phyloP scores from a whole-genome alignment of 768 basidiomycete genomes.

The Russula foetens region DNA sequence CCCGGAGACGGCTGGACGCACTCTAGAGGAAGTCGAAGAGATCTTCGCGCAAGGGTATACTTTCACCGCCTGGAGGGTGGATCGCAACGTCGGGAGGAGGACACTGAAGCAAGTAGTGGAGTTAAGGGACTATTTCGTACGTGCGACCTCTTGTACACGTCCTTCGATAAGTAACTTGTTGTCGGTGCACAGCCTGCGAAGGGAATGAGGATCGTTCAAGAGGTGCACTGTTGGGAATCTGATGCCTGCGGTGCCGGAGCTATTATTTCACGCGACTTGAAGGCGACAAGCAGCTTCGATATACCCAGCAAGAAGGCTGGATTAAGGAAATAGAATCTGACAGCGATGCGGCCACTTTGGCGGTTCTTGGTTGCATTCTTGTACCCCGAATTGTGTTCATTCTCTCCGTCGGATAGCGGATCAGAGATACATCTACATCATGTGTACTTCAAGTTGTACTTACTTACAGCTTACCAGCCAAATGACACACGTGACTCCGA shows the following conservation, averaged over 20 bases:
- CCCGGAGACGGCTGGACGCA: conserved; percentile 67
- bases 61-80: conserved; percentile 66
- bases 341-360: too few relatives aligned
- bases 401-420: too few relatives aligned
- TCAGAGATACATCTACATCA: too few relatives aligned
- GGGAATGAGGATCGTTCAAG: neutral
- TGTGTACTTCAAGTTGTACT: too few relatives aligned
- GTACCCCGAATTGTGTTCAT: too few relatives aligned
- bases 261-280: neutral
- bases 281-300: neutral
- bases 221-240: neutral
- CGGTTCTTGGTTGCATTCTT: too few relatives aligned
- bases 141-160: neutral
- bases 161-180: neutral
- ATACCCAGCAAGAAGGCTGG: neutral
- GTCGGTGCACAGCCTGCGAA: neutral
- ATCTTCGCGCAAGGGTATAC: conserved; percentile 62
- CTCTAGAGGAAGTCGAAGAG: conserved; percentile 74
- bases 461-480: too few relatives aligned
- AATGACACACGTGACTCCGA: too few relatives aligned
- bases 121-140: neutral
- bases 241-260: neutral
- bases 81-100: conserved; percentile 53
- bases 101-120: conserved; percentile 42
- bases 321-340: neutral